Evolutionary conservation across 140 eudicot genomes (phyloP).

Genomic region (Flaveria floridana): DNA sequence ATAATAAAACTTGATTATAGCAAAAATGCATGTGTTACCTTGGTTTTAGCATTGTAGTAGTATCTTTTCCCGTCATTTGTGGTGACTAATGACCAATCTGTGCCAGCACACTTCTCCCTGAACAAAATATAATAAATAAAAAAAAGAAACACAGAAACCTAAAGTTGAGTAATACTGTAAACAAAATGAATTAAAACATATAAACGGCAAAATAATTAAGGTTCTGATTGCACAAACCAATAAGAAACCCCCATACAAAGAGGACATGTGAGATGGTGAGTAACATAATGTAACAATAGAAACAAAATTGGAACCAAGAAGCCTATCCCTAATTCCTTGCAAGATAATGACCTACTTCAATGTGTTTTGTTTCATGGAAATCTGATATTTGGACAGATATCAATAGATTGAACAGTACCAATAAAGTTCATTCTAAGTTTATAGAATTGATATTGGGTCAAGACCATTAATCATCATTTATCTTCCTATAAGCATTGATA

Average conservation of each 20-base stretch:
- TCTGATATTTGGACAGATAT: not conserved
- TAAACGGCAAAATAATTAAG: conserved; percentile 6
- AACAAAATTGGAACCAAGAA: not conserved
- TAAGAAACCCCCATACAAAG: not conserved
- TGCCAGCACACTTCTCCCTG: conserved; percentile 85
- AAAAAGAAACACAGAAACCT: conserved; percentile 15
- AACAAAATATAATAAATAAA: conserved; percentile 16
- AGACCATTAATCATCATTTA: not conserved
- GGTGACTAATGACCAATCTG: conserved; percentile 82
- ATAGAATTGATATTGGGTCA: not conserved
- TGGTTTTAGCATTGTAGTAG: conserved; percentile 66
- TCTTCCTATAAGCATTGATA: not conserved
- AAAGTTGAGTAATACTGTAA: not conserved
- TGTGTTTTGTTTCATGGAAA: not conserved
- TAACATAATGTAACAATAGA: not conserved
- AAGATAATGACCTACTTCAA: not conserved
- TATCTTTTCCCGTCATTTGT: conserved; percentile 97
- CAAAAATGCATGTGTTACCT: conserved; percentile 42
- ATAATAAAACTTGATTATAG: not conserved
- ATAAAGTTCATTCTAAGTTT: not conserved
- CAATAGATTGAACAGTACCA: not conserved
- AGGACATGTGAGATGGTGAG: not conserved
- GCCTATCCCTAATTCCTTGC: not conserved
- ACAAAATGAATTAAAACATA: not conserved
- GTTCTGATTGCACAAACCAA: conserved; percentile 21